phyloP scores from a whole-genome alignment of 768 basidiomycete genomes.

The Mycena albidolilacea region DNA sequence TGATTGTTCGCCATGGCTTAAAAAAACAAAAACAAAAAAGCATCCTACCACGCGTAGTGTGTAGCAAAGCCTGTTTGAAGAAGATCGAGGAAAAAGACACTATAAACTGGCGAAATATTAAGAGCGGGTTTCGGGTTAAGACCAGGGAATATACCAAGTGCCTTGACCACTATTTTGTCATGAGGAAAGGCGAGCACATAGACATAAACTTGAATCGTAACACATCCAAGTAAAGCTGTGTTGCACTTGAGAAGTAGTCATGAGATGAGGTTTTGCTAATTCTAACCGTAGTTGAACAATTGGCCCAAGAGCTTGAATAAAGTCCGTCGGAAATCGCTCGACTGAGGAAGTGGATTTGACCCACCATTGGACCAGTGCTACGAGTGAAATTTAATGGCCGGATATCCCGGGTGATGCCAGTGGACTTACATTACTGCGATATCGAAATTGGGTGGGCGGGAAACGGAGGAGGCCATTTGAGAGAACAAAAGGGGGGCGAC shows the following conservation, averaged over 20 bases:
- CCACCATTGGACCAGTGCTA: constrained; percentile 25
- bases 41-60: constrained; percentile 19
- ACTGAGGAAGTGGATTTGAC: constrained; percentile 8
- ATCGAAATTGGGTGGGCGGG: constrained; percentile 17
- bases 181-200: constrained; percentile 19
- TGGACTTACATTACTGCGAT: constrained; percentile 7
- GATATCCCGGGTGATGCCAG: not conserved
- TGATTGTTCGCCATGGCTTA: not conserved
- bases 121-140: not conserved
- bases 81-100: constrained; percentile 22
- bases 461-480: constrained; percentile 9
- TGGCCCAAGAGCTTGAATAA: constrained; percentile 23
- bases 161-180: constrained; percentile 18
- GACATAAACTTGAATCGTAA: constrained; percentile 21
- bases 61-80: constrained; percentile 24
- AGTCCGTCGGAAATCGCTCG: constrained; percentile 15
- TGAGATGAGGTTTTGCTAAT: constrained; percentile 6
- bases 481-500: not conserved
- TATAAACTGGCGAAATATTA: constrained; percentile 15
- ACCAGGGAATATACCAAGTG: constrained; percentile 15
- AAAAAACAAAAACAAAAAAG: not conserved
- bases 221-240: constrained; percentile 21
- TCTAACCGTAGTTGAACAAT: constrained; percentile 22
- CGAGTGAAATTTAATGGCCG: constrained; percentile 3
- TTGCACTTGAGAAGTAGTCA: constrained; percentile 8